Evolutionary conservation across 2,329 filamentous ascomycete genomes (phyloP), one percentile per base, ranked within the genome.

Genomic region (Domatiomyces globalis): DNA sequence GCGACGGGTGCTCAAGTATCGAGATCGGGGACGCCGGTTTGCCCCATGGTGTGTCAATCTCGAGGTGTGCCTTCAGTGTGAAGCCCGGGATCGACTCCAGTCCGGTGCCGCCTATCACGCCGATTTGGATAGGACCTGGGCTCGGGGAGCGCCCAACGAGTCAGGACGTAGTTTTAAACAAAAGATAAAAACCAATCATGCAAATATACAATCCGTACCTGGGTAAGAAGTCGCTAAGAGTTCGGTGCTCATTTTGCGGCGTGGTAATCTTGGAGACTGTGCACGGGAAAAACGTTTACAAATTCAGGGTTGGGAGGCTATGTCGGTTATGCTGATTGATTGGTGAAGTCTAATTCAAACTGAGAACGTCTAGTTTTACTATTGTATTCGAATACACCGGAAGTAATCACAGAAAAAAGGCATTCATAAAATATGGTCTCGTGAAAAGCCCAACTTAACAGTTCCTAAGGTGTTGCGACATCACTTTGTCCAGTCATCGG

Each of bases 41-140:
- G 62, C 92, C 92, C 92, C 92, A 98, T 29, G 92, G 92, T 8
- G 92, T 98, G 42, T 74, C 68, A 51, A 86, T 74, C 61, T 81
- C 82, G 60, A 98, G 73, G 25, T 78, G 78, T 22, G 90, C 89
- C 56, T 94, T 83, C 63, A 87, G 85, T 18, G 80, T 83, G 75
- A 92, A 96, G 69, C 84, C 83, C 25, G 87, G 83, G 59, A 98
- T 84, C 61, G 87, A 82, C 67, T 84, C 81, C 56, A 98, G 84
- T 50, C 92, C 92, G 42, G 92, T 98, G 62, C 92, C 92, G 68
- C 89, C 89, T 60, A 95, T 88, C 51, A 94, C 85, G 66, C 85
- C 90, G 64, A 95, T 92, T 60, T 82, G 80, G 62, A 94, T 82
- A 50, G 82, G 78, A 50, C 75, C 82, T 84, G 49, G 29, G 10